Conservation (phyloP, 306 rosid genomes). For the Elaeagnus macrophylla region DNA sequence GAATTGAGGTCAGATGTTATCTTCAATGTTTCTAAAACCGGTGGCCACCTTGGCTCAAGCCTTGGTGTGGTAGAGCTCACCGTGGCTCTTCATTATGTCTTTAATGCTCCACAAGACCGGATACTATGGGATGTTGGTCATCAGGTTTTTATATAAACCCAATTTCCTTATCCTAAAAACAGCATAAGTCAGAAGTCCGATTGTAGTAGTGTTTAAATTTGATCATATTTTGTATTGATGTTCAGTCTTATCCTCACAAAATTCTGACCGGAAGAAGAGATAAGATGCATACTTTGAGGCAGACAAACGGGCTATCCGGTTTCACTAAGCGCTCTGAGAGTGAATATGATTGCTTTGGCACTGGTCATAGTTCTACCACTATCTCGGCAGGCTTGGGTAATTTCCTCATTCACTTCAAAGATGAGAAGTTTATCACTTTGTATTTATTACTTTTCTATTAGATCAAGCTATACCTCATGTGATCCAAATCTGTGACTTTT, state of each 20-base stretch:
- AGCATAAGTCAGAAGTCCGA: background rate
- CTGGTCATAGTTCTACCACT: slow-evolving; percentile 98
- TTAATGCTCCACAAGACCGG: slow-evolving; percentile 78
- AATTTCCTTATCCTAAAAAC: slow-evolving; percentile 1
- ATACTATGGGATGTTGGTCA: slow-evolving; percentile 98
- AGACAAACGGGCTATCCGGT: slow-evolving; percentile 83
- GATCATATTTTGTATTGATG: slow-evolving; percentile 9
- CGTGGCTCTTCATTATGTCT: slow-evolving; percentile 92
- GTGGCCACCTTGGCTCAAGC: slow-evolving; percentile 93
- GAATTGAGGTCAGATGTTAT: slow-evolving; percentile 89
- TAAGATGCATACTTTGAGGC: slow-evolving; percentile 83
- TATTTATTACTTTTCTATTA: too few relatives aligned
- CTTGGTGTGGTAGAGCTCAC: slow-evolving; percentile 96
- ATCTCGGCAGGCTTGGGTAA: slow-evolving; percentile 97
- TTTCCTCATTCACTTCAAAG: slow-evolving; percentile 9
- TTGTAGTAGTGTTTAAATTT: background rate
- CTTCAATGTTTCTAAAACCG: slow-evolving; percentile 89
- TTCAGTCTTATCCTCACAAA: slow-evolving; percentile 89
- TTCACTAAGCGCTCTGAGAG: slow-evolving; percentile 92
- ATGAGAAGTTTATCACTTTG: background rate
- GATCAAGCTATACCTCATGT: too few relatives aligned
- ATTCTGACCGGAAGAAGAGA: slow-evolving; percentile 90
- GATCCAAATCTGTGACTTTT: too few relatives aligned
- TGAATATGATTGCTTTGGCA: slow-evolving; percentile 84
- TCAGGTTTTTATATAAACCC: slow-evolving; percentile 50